These are phyloP conservation scores for Cyclaneusma minus DNA, from an alignment of 2,329 filamentous ascomycete genomes.

Conservation along the genomic window DNA sequence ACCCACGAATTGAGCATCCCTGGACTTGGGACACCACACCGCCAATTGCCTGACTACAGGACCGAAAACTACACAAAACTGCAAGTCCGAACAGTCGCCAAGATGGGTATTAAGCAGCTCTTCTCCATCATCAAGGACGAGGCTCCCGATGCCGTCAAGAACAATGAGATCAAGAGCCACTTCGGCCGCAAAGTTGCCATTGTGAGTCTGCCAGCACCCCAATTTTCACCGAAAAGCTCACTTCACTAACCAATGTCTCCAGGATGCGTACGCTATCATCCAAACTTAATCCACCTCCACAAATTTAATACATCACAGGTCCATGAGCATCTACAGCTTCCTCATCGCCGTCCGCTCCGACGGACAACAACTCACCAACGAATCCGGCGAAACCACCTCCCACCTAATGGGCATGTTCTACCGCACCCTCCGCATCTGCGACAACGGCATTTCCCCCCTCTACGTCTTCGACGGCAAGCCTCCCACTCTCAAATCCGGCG, in stretches of 20 bases:
- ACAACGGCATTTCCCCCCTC: slow-evolving; percentile 96
- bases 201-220: slow-evolving; percentile 36
- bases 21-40: too few species aligned
- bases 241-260: slow-evolving; percentile 8
- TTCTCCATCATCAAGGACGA: slow-evolving; percentile 79
- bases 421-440: slow-evolving; percentile 91
- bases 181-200: slow-evolving; percentile 98
- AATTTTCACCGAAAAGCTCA: slow-evolving; percentile 1
- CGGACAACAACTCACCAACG: slow-evolving; percentile 89
- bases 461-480: slow-evolving; percentile 97
- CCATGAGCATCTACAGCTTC: slow-evolving; percentile 99
- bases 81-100: too few species aligned
- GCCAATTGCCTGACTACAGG: too few species aligned
- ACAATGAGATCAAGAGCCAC: slow-evolving; percentile 96
- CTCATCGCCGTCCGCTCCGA: slow-evolving; percentile 94
- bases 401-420: slow-evolving; percentile 99
- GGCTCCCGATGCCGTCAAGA: slow-evolving; percentile 88
- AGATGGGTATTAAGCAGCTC: slow-evolving; percentile 56
- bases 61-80: too few species aligned
- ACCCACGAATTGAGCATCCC: too few species aligned
- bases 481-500: slow-evolving; percentile 92
- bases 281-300: slow-evolving; percentile 7
- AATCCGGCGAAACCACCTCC: slow-evolving; percentile 90
- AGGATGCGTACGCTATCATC: slow-evolving; percentile 38
- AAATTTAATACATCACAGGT: slow-evolving; percentile 31